Evolutionary conservation across 2,329 filamentous ascomycete species (phyloP).

Genomic region (Penicillium sclerotiorum): DNA sequence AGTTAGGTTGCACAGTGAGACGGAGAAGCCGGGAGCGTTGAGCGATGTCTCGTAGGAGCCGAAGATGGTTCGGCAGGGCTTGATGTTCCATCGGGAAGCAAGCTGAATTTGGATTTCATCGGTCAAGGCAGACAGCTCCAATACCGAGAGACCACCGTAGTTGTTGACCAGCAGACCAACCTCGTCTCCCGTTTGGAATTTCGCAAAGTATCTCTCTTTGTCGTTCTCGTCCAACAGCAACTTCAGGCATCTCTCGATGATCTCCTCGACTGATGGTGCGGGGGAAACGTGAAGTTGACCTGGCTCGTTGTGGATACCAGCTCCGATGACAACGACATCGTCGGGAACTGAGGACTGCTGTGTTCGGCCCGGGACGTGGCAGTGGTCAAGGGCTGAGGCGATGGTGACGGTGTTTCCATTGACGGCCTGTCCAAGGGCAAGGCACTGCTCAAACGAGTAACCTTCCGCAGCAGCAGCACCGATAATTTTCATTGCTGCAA

Average conservation of each 20-base stretch:
- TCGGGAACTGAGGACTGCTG: constrained; percentile 6
- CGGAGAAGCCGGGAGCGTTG: constrained; percentile 10
- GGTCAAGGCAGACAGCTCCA: constrained; percentile 4
- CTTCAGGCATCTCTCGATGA: constrained; percentile 4
- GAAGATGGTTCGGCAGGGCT: constrained; percentile 2
- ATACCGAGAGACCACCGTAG: constrained; percentile 7
- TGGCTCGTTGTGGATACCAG: constrained; percentile 9
- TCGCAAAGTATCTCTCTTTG: constrained; percentile 4
- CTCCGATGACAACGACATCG: constrained; percentile 5
- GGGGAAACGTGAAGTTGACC: constrained; percentile 7
- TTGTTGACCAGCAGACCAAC: constrained; percentile 8
- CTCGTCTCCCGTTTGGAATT: constrained; percentile 5
- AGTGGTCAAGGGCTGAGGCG: constrained; percentile 10
- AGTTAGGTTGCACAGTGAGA: constrained; percentile 9
- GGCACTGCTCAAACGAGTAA: constrained; percentile 4
- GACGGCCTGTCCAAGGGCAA: constrained; percentile 7
- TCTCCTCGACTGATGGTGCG: constrained; percentile 6
- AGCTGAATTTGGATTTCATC: constrained; percentile 9
- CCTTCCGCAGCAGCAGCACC: constrained; percentile 5
- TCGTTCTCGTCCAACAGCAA: constrained; percentile 3
- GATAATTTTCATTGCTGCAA: constrained; percentile 8
- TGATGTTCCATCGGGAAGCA: constrained; percentile 3
- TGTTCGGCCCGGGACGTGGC: constrained; percentile 6
- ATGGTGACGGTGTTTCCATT: constrained; percentile 8
- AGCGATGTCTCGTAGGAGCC: constrained; percentile 7